phyloP scores from a whole-genome alignment of 805 yeast species.

The Teunomyces stri region DNA sequence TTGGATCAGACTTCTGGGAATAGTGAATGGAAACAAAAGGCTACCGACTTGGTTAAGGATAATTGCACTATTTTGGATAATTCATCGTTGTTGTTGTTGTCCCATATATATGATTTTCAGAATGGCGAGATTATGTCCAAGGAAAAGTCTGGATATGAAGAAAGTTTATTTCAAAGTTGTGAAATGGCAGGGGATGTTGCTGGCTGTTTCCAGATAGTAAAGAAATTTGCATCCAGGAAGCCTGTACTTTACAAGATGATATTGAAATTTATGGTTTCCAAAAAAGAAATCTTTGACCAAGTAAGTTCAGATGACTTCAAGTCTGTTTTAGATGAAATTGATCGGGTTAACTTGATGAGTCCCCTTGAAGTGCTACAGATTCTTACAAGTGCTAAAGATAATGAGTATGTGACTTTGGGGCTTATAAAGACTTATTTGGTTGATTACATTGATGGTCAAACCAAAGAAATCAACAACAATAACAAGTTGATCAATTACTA shows the following conservation, averaged over 20 bases:
- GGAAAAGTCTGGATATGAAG: constrained; percentile 45
- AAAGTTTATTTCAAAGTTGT: constrained; percentile 65
- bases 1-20: constrained; percentile 23
- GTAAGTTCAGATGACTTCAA: constrained; percentile 52
- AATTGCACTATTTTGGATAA: constrained; percentile 53
- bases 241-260: constrained; percentile 67
- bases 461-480: constrained; percentile 67
- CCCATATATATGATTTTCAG: constrained; percentile 54
- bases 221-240: constrained; percentile 57
- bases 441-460: constrained; percentile 56
- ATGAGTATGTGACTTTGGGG: constrained; percentile 65
- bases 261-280: constrained; percentile 59
- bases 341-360: constrained; percentile 53
- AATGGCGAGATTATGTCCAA: constrained; percentile 46
- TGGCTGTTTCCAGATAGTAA: constrained; percentile 56
- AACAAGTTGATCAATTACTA: constrained; percentile 65
- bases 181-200: constrained; percentile 56
- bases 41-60: constrained; percentile 47
- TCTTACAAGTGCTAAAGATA: constrained; percentile 46
- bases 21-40: constrained; percentile 63
- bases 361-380: constrained; percentile 77
- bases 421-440: constrained; percentile 66
- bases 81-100: constrained; percentile 51
- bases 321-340: constrained; percentile 52
- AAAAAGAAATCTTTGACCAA: constrained; percentile 46